Evolutionary conservation across 2,329 filamentous ascomycete genomes (phyloP).

Genomic region (Botrytis fragariae): DNA sequence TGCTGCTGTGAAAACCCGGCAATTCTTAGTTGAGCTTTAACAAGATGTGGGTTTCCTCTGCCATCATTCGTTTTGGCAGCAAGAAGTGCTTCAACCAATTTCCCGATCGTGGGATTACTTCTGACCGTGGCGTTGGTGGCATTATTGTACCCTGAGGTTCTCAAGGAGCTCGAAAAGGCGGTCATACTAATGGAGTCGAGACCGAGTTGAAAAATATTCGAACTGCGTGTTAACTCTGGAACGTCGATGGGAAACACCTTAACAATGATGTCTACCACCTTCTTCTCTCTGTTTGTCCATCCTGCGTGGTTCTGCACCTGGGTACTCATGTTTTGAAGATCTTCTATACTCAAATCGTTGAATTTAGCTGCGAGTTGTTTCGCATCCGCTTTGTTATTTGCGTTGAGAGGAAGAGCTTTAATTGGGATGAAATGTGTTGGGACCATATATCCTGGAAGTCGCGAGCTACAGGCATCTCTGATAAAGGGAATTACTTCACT

Average conservation of each 20-base stretch:
- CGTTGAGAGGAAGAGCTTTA: slow-evolving; percentile 70
- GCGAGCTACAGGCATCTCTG: slow-evolving; percentile 62
- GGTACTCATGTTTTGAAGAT: slow-evolving; percentile 57
- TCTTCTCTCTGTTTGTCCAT: slow-evolving; percentile 43
- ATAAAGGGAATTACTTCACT: slow-evolving; percentile 47
- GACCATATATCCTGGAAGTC: slow-evolving; percentile 83
- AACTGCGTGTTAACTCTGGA: slow-evolving; percentile 46
- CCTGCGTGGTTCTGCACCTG: slow-evolving; percentile 35
- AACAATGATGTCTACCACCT: slow-evolving; percentile 54
- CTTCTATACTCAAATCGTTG: slow-evolving; percentile 52
- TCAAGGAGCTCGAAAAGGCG: slow-evolving; percentile 63
- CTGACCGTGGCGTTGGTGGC: slow-evolving; percentile 67
- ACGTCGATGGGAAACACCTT: slow-evolving; percentile 41
- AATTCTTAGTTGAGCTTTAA: slow-evolving; percentile 42
- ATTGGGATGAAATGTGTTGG: slow-evolving; percentile 78
- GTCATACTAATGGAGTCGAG: slow-evolving; percentile 86
- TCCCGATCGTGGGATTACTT: slow-evolving; percentile 53
- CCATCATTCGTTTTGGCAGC: slow-evolving; percentile 9
- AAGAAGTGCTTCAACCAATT: slow-evolving; percentile 42
- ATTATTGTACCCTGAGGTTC: slow-evolving; percentile 56
- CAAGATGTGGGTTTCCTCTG: slow-evolving; percentile 30
- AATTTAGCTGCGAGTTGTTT: slow-evolving; percentile 69
- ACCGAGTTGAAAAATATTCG: slow-evolving; percentile 80
- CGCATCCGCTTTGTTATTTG: slow-evolving; percentile 85
- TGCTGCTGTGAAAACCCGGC: slow-evolving; percentile 41